These are phyloP conservation scores for Cinnamomum chago DNA, from an alignment of 164 flowering plant species.

Conservation along the genomic window DNA sequence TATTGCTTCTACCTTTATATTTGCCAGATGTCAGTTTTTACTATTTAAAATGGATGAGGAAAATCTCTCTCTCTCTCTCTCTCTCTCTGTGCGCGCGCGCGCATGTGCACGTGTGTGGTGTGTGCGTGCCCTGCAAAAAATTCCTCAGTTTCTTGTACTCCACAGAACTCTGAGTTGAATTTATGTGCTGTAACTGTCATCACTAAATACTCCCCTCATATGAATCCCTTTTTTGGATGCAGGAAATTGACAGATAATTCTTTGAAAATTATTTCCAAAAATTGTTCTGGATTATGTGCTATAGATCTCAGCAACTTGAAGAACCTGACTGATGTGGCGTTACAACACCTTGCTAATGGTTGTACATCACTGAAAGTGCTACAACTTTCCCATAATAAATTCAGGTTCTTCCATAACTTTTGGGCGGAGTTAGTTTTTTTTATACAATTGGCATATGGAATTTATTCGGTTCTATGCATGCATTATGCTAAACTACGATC, in stretches of 20 bases:
- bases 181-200: neutral
- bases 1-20: too few relatives aligned
- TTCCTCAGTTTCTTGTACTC: neutral
- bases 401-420: constrained; percentile 49
- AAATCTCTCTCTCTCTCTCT: neutral
- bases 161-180: neutral
- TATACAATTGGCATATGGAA: neutral
- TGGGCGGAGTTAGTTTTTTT: neutral
- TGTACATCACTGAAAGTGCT: constrained; percentile 47
- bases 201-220: neutral
- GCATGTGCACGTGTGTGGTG: neutral
- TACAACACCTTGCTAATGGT: constrained; percentile 73
- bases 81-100: too few relatives aligned
- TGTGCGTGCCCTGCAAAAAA: neutral
- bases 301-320: constrained; percentile 54
- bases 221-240: constrained; percentile 22
- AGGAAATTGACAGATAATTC: constrained; percentile 79
- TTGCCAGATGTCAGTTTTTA: too few relatives aligned
- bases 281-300: constrained; percentile 45
- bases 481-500: neutral
- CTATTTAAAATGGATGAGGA: too few relatives aligned
- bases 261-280: constrained; percentile 49
- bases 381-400: constrained; percentile 50
- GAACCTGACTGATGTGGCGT: constrained; percentile 65
- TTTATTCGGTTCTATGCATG: neutral